Base-by-base conservation (phyloP, 2,329 filamentous ascomycete genomes). In the Phoma sp. region DNA sequence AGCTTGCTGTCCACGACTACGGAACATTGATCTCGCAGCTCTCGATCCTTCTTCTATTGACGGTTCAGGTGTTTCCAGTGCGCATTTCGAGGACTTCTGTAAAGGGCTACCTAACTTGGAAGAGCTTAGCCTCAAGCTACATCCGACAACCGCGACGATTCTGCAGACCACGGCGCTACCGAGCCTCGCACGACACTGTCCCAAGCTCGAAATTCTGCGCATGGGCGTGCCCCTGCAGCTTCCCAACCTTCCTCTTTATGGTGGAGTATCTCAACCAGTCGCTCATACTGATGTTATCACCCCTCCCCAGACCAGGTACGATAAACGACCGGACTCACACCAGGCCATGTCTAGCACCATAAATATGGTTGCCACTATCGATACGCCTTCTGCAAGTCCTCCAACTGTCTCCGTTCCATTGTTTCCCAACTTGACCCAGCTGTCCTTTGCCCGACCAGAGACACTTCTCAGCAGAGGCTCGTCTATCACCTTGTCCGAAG, bases 71-170 rank as follows among this genome's bases (percentile, higher is more conserved):
- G 68, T 73, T 2, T 65, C 64, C 9, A 60, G 54, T 14, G 32
- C 47, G 7, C 59, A 72, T 4, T 72, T 73, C 39, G 66, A 69
- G 18, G 40, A 37, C 2, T 72, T 73, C 35, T 72, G 69, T 51
- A 48, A 52, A 43, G 47, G 45, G 4, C 25, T 69, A 11, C 65
- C 69, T n/a, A 32, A 55, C 8, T 59, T 74, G 1, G 47, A 51
- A 13, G 59, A 54, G 14, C 47, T 74, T 13, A 62, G 46, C 33
- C 36, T 74, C 18, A 70, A 72, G 43, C 33, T 72, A 8, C 61
- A 71, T 35, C 67, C 69, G 4, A 55, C 52, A 8, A 71, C 68
- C 1, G 58, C 61, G 7, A 49, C 61, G 4, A 53, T 59, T 2
- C 53, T 74, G n/a, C 58, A 66, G 39, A 52, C 51, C 10, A 64